Evolutionary conservation across 768 basidiomycete species (phyloP).

Genomic region (Cystofilobasidium capitatum): DNA sequence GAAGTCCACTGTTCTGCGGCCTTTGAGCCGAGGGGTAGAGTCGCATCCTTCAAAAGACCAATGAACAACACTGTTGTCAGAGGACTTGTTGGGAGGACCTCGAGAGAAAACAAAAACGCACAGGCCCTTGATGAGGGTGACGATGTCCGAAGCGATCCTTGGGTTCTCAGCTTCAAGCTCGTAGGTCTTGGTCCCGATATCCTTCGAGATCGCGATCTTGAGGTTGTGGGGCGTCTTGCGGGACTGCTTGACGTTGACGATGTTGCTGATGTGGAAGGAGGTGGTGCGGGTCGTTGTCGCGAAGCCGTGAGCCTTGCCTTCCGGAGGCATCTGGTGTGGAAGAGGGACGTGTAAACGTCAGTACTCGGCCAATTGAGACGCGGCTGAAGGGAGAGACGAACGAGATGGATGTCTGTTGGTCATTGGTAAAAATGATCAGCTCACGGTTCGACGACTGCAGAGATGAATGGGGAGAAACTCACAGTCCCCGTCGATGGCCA

Average conservation of each 20-base stretch:
- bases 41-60: slow-evolving; percentile 9
- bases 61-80: not conserved
- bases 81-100: not conserved
- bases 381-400: not conserved
- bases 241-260: slow-evolving; percentile 72
- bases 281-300: slow-evolving; percentile 66
- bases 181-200: slow-evolving; percentile 69
- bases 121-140: slow-evolving; percentile 24
- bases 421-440: not conserved
- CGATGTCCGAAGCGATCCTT: slow-evolving; percentile 58
- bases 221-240: slow-evolving; percentile 68
- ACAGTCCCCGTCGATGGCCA: slow-evolving; percentile 86
- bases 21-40: not conserved
- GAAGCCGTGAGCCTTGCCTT: slow-evolving; percentile 48
- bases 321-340: slow-evolving; percentile 77
- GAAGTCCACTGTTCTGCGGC: not conserved
- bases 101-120: slow-evolving; percentile 9
- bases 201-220: slow-evolving; percentile 73
- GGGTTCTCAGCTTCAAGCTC: slow-evolving; percentile 92
- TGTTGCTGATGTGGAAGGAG: slow-evolving; percentile 82
- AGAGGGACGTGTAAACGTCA: no score
- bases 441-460: not conserved
- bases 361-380: slow-evolving; percentile 27
- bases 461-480: not conserved
- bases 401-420: slow-evolving; percentile 10